Evolutionary conservation across 495 filamentous ascomycete genomes (phyloP), one percentile per base, ranked within the genome.

Genomic region (Aspergillus sparsus): DNA sequence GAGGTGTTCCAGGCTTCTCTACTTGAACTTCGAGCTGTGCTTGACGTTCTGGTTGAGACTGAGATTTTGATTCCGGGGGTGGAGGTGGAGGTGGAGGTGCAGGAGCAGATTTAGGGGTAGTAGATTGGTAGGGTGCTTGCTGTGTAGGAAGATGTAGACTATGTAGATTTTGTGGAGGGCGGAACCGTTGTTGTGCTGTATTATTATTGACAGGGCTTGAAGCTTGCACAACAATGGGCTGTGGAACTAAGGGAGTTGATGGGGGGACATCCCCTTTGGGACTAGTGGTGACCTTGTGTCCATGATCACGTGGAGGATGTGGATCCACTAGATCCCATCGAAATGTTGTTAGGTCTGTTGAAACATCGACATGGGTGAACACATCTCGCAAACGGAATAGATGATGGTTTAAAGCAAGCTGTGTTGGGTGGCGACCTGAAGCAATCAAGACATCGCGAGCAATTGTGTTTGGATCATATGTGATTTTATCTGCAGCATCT

Each of bases 241-340:
- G 62, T 3, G 53, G 55, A 13, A n/a, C n/a, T 27, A 27, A 1
- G 3, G 60, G 51, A 45, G 46, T 49, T 27, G 55, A 31, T 49
- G n/a, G 44, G 15, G 44, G 16, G n/a, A 21, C 44, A 6, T 31
- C 41, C 34, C 13, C 53, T 55, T 13, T 33, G 32, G 16, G 27
- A 18, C 15, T 15, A 16, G 35, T 3, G 21, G 21, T 1, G 21
- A 27, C 7, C 5, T 11, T 18, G 15, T 10, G 37, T 27, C 12
- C 16, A 7, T 49, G 33, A 21, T 61, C 66, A 65, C 63, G 67
- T 64, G 62, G 21, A 13, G 46, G 41, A 11, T 47, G 37, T 1
- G 60, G 49, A 67, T 90, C 88, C 3, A 91, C 75, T 13, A 88
- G 49, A 69, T 89, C 87, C 88, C 88, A 91, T 34, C 80, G 71